A percentile compares a stretch with the other conserved stretches of the same genome.
These are phyloP conservation scores for Oryza officinalis DNA, from an alignment of 176 grass and related monocot species.

Conservation along the genomic window DNA sequence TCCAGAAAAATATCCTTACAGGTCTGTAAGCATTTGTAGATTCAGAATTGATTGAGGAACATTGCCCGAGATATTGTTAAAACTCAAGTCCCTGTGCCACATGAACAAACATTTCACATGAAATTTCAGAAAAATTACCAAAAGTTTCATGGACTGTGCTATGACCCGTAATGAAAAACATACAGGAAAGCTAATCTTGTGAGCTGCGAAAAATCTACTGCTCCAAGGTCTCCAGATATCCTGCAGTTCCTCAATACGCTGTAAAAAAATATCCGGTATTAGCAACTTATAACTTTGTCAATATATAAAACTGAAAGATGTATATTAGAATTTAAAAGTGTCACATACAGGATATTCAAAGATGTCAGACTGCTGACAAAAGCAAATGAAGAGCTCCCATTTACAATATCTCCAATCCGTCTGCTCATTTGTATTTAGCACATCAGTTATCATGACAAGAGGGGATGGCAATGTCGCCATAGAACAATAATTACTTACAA, in stretches of 20 bases:
- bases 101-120: neutral
- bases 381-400: conserved; percentile 54
- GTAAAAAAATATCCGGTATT: neutral
- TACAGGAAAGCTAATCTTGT: conserved; percentile 49
- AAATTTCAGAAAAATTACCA: neutral
- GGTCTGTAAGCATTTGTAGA: conserved; percentile 43
- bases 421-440: conserved; percentile 31
- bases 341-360: conserved; percentile 45
- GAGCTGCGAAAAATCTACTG: conserved; percentile 56
- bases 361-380: conserved; percentile 57
- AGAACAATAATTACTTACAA: conserved; percentile 36
- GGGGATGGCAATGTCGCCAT: neutral
- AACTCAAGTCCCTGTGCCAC: conserved; percentile 75
- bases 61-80: conserved; percentile 89
- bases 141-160: neutral
- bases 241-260: conserved; percentile 82
- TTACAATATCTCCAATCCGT: conserved; percentile 58
- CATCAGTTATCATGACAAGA: conserved; percentile 7
- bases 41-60: conserved; percentile 71
- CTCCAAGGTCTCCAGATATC: conserved; percentile 63
- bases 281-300: neutral
- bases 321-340: neutral
- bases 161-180: conserved; percentile 6
- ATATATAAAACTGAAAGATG: neutral
- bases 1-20: conserved; percentile 58